These are phyloP conservation scores for Myriangium duriaei DNA, from an alignment of 2,329 filamentous ascomycete species.

Conservation along the genomic window DNA sequence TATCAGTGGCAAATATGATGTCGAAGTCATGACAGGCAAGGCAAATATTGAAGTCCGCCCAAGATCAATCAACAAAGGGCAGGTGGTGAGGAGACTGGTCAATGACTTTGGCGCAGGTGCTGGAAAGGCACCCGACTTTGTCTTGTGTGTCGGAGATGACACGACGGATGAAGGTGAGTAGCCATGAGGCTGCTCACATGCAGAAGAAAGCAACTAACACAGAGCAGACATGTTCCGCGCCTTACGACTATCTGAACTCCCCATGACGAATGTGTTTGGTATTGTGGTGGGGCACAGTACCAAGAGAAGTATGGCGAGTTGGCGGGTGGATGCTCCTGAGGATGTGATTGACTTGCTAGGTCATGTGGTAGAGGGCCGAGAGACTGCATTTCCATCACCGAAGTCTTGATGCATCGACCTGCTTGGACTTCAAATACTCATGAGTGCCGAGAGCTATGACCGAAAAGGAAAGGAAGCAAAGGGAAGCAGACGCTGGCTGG, in stretches of 20 bases:
- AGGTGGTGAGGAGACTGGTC: constrained; percentile 78
- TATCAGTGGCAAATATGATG: constrained; percentile 68
- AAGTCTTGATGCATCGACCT: too few relatives aligned
- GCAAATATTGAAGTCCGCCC: constrained; percentile 95
- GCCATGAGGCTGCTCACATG: not conserved
- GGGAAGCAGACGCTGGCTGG: too few relatives aligned
- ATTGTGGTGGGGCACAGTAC: constrained; percentile 85
- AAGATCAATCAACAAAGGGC: constrained; percentile 94
- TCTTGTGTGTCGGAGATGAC: constrained; percentile 86
- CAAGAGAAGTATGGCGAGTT: constrained; percentile 81
- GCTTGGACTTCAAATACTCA: too few relatives aligned
- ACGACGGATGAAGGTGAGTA: constrained; percentile 85
- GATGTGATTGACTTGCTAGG: constrained; percentile 53
- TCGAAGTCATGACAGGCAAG: constrained; percentile 95
- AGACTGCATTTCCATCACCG: too few relatives aligned
- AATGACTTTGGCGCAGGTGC: constrained; percentile 50
- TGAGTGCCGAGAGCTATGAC: too few relatives aligned
- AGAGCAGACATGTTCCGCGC: constrained; percentile 67
- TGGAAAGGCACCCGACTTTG: constrained; percentile 60
- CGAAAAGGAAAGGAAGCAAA: too few relatives aligned
- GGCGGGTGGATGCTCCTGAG: constrained; percentile 76
- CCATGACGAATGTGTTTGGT: constrained; percentile 63
- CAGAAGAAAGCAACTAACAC: constrained; percentile 5
- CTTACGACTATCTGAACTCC: constrained; percentile 46
- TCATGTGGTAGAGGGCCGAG: not conserved